Percentiles rank a stretch among this genome's conserved stretches.
Evolutionary conservation across 23 red algal species (phyloP).

Genomic region (Gracilaria gracilis): DNA sequence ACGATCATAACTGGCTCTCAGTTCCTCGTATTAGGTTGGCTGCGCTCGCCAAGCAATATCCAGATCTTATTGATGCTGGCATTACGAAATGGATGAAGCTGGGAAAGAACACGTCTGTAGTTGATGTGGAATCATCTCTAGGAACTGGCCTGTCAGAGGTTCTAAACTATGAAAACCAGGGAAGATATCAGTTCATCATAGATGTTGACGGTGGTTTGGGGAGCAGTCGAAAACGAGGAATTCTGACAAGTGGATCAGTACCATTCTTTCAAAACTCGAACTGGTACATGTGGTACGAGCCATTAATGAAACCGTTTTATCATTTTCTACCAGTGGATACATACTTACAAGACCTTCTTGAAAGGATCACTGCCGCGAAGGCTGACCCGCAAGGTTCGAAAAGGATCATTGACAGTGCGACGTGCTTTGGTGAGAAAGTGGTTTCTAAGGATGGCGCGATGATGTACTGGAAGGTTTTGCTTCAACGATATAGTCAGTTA

Average conservation of each 20-base stretch:
- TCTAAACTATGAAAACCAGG: conserved; percentile 47
- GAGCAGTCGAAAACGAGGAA: conserved; percentile 71
- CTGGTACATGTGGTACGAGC: conserved; percentile 84
- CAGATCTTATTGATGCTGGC: conserved; percentile 80
- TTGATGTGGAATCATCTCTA: conserved; percentile 32
- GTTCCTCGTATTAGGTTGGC: conserved; percentile 52
- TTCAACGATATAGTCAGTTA: conserved; percentile 51
- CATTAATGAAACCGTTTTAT: conserved; percentile 62
- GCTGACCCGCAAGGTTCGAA: conserved; percentile 19
- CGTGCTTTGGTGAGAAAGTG: conserved; percentile 48
- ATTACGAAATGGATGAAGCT: conserved; percentile 81
- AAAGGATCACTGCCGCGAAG: conserved; percentile 10
- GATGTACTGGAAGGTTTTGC: conserved; percentile 49
- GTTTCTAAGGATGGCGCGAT: conserved; percentile 41
- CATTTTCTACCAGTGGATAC: conserved; percentile 70
- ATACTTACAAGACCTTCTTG: conserved; percentile 59
- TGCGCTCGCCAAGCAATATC: conserved; percentile 41
- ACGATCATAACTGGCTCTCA: conserved; percentile 64
- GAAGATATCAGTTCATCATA: conserved; percentile 72
- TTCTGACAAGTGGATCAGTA: conserved; percentile 69
- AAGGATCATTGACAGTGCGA: conserved; percentile 38
- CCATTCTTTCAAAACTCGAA: conserved; percentile 76
- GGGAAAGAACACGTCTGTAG: conserved; percentile 27
- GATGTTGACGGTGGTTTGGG: conserved; percentile 84
- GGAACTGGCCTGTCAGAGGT: conserved; percentile 41